Percentiles rank a stretch among this genome's conserved stretches.
These are phyloP conservation scores for Mycotypha africana DNA, from an alignment of 371 early-diverging fungal species.

Conservation along the genomic window DNA sequence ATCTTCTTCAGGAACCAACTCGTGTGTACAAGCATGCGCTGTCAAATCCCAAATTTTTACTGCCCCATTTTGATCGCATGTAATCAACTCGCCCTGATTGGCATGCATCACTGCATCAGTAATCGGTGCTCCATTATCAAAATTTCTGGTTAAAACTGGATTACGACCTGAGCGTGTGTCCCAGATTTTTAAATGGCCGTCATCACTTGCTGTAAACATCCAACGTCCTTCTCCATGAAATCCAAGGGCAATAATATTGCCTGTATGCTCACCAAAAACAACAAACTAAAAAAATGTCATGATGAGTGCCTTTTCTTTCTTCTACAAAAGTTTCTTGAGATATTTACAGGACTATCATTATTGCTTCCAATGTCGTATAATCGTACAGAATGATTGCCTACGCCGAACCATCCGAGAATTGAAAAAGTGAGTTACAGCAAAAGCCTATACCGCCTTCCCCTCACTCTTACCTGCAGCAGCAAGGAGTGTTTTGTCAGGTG, in stretches of 20 bases:
- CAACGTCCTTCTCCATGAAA: constrained; percentile 91
- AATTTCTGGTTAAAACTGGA: constrained; percentile 76
- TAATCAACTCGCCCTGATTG: constrained; percentile 89
- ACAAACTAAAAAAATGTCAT: constrained; percentile 45
- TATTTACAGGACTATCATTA: constrained; percentile 72
- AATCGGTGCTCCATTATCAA: constrained; percentile 85
- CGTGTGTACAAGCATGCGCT: constrained; percentile 86
- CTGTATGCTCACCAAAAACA: constrained; percentile 84
- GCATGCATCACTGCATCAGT: constrained; percentile 96
- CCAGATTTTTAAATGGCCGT: constrained; percentile 91
- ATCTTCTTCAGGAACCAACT: constrained; percentile 85
- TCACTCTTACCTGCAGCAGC: constrained; percentile 80
- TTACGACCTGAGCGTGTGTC: constrained; percentile 59
- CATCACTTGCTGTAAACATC: constrained; percentile 93
- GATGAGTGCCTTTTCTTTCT: neutral
- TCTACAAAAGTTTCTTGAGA: neutral
- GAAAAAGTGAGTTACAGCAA: no score
- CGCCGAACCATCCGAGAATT: no score
- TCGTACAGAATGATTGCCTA: constrained; percentile 77
- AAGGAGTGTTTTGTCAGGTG: constrained; percentile 89
- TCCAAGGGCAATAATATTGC: constrained; percentile 90
- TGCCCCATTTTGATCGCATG: constrained; percentile 91
- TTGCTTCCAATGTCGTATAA: constrained; percentile 80
- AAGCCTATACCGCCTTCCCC: no score
- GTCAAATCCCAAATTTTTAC: constrained; percentile 92